Conservation (phyloP, 225 moss, liverwort and hornwort species). For the Physcomitrium patens region DNA sequence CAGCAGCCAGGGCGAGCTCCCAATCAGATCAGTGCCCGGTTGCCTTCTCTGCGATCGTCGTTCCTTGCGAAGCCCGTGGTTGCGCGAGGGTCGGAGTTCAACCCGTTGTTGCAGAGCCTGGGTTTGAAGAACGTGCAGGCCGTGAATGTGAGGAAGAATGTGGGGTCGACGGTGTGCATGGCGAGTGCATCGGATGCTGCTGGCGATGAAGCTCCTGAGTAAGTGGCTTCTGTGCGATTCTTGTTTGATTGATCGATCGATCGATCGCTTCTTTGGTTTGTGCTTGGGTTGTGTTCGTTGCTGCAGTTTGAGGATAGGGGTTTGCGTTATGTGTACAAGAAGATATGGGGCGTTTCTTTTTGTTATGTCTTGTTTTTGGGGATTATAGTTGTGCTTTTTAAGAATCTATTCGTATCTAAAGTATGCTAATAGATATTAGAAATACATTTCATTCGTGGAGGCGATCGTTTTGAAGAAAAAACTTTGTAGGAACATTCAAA, state of each 20-base stretch:
- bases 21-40: conserved; percentile 51
- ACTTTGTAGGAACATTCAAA: too few species aligned
- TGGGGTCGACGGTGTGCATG: conserved; percentile 44
- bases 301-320: neutral
- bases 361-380: neutral
- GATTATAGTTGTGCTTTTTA: too few species aligned
- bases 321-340: neutral
- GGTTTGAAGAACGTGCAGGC: conserved; percentile 13
- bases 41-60: conserved; percentile 51
- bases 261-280: neutral
- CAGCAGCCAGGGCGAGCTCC: conserved; percentile 33
- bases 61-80: conserved; percentile 47
- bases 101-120: conserved; percentile 23
- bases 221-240: conserved; percentile 29
- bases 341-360: neutral
- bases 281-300: neutral
- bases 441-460: too few species aligned
- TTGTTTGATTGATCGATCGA: conserved; percentile 3
- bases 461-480: too few species aligned
- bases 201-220: conserved; percentile 55
- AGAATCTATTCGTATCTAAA: too few species aligned
- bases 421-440: too few species aligned
- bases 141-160: conserved; percentile 35
- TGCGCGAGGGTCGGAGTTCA: conserved; percentile 27
- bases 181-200: conserved; percentile 58